A percentile compares a stretch with the other conserved stretches of the same genome.
phyloP scores from a whole-genome alignment of 208 protist species.

The Crithidia bombi region DNA sequence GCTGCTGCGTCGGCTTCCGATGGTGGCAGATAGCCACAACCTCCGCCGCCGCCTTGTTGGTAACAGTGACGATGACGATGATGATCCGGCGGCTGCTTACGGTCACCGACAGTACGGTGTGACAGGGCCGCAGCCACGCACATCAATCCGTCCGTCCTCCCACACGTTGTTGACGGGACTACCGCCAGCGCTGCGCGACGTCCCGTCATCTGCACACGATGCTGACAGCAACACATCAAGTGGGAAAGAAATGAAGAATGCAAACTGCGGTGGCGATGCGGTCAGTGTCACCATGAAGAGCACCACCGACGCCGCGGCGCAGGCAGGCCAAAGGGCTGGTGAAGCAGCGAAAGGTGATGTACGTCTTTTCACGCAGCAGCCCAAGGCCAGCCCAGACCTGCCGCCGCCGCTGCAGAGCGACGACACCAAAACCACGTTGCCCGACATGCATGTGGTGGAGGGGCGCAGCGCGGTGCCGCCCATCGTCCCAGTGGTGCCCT shows the following conservation, averaged over 20 bases:
- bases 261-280: too few species aligned
- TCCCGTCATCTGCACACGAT: too few species aligned
- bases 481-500: not conserved
- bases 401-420: conserved; percentile 7
- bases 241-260: not conserved
- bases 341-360: not conserved
- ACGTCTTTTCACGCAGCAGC: not conserved
- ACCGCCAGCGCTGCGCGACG: not conserved
- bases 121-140: not conserved
- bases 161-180: not conserved
- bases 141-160: not conserved
- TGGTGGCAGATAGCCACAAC: not conserved
- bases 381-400: conserved; percentile 5
- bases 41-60: not conserved
- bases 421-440: too few species aligned
- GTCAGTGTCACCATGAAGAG: not conserved
- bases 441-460: too few species aligned
- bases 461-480: not conserved
- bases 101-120: conserved; percentile 19
- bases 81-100: not conserved
- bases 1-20: conserved; percentile 6
- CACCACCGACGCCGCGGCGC: too few species aligned
- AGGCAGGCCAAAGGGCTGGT: too few species aligned
- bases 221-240: not conserved
- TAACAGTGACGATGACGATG: not conserved